Percentiles rank a stretch among this genome's conserved stretches.
Conservation (phyloP, 208 protist species). For the Leptomonas seymouri region DNA sequence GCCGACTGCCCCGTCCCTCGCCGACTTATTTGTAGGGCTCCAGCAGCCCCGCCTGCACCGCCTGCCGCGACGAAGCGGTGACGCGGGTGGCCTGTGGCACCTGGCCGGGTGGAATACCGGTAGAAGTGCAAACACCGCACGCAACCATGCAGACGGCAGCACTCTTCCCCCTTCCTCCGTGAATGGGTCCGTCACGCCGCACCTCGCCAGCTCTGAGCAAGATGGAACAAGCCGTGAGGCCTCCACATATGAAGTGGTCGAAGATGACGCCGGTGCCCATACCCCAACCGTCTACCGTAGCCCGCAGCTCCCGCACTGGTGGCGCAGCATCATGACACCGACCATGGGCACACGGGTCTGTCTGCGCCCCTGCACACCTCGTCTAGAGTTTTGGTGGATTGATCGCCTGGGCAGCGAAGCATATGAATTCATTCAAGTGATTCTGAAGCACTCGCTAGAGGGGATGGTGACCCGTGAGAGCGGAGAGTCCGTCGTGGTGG, state of each 20-base stretch:
- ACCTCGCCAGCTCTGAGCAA: slow-evolving; percentile 5
- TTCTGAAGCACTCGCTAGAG: slow-evolving; percentile 24
- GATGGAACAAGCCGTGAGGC: background rate
- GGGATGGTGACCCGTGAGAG: slow-evolving; percentile 24
- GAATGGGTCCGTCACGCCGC: slow-evolving; percentile 2
- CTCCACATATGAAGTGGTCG: slow-evolving; percentile 8
- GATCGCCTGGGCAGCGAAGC: slow-evolving; percentile 40
- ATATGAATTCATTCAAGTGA: slow-evolving; percentile 23
- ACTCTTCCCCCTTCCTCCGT: slow-evolving; percentile 5
- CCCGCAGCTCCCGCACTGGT: slow-evolving; percentile 31
- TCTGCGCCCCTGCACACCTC: slow-evolving; percentile 17
- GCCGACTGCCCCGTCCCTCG: slow-evolving; percentile 6
- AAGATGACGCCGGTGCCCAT: slow-evolving; percentile 27
- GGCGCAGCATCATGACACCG: slow-evolving; percentile 35
- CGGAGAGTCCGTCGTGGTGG: slow-evolving; percentile 25
- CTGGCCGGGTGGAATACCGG: background rate
- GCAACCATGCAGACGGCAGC: background rate
- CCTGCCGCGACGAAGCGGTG: slow-evolving; percentile 4
- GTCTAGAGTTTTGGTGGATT: slow-evolving; percentile 39
- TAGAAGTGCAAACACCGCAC: background rate
- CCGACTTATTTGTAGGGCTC: slow-evolving; percentile 31
- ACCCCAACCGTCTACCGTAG: slow-evolving; percentile 32
- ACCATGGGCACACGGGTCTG: slow-evolving; percentile 19
- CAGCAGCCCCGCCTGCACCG: slow-evolving; percentile 17
- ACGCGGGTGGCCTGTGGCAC: slow-evolving; percentile 4